Evolutionary conservation across 2,329 filamentous ascomycete genomes (phyloP).

Genomic region (Fusarium anguioides): DNA sequence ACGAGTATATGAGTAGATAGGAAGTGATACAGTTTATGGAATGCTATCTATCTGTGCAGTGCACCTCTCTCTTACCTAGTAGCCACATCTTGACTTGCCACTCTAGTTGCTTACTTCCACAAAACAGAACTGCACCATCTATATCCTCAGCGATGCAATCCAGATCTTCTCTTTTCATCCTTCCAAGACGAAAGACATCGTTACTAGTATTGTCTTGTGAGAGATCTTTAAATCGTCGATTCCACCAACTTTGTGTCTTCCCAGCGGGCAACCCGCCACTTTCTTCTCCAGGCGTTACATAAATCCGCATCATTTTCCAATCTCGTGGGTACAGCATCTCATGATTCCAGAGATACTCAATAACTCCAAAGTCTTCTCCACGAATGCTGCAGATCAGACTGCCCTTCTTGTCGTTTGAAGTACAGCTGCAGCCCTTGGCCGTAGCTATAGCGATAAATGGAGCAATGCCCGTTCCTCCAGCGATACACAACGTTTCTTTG

Average conservation of each 20-base stretch:
- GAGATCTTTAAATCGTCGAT: background rate
- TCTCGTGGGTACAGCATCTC: background rate
- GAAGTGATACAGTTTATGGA: fast-evolving
- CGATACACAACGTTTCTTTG: background rate
- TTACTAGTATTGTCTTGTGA: background rate
- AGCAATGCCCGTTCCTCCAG: conserved; percentile 1
- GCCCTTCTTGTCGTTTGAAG: background rate
- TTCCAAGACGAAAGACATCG: background rate
- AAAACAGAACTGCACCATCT: background rate
- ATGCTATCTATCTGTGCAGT: conserved; percentile 6
- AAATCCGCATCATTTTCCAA: background rate
- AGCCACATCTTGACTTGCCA: conserved; percentile 24
- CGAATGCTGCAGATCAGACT: conserved; percentile 11
- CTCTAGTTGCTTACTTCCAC: conserved; percentile 11
- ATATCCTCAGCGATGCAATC: fast-evolving
- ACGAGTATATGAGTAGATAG: background rate
- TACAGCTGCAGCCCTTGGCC: background rate
- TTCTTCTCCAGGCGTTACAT: conserved; percentile 4
- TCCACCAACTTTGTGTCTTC: conserved; percentile 2
- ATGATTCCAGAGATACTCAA: background rate
- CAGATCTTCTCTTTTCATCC: background rate
- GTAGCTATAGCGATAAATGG: background rate
- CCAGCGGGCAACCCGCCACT: background rate
- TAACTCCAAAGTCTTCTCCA: background rate
- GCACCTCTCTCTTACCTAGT: background rate